Evolutionary conservation across 139 green algal species (phyloP), one percentile per base, ranked within the genome.

Genomic region (Picochlorum sp.): DNA sequence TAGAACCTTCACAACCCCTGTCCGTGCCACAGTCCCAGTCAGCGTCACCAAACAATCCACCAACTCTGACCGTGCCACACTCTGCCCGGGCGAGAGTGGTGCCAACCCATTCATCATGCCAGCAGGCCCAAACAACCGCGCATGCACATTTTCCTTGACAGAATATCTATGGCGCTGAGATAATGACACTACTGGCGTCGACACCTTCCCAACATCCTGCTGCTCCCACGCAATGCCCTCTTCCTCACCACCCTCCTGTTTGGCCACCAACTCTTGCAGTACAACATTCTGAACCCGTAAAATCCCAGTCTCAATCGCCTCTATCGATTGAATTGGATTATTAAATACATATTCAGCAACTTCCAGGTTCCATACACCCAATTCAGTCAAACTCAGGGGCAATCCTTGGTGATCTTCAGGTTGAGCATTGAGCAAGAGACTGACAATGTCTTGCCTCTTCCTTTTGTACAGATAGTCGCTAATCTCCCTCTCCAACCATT

Each of bases 1-100:
- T 59, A 92, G 72, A 73, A 90, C 83, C 45, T 89, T 81, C 6
- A 96, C 70, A 0, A 69, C 28, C 1, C 84, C 87, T 6, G 77
- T 73, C 4, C 86, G 77, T 69, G 7, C 95, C 62, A 16, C 34
- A 55, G 14, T 64, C 68, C 16, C 86, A 67, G 9, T 44, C 34
- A 3, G 81, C 85, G 38, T 58, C 63, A 14, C 70, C 38, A 24
- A 24, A 21, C n/a, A 24, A 54, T 15, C 13, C 54, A 49, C 3
- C 56, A 37, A 0, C 21, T 26, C 3, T 50, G 34, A 41, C 34
- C 34, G 34, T 41, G 34, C 34, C 34, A 41, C 34, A 11, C 34
- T 41, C 34, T 41, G 34, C 34, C 34, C 47, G 11, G 47, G n/a
- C 8, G n/a, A 21, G 47, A 37, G 11, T 18, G 47, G 16, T 10